These are phyloP conservation scores for Iberis pinnata DNA, from an alignment of 345 rosid species.

Conservation along the genomic window DNA sequence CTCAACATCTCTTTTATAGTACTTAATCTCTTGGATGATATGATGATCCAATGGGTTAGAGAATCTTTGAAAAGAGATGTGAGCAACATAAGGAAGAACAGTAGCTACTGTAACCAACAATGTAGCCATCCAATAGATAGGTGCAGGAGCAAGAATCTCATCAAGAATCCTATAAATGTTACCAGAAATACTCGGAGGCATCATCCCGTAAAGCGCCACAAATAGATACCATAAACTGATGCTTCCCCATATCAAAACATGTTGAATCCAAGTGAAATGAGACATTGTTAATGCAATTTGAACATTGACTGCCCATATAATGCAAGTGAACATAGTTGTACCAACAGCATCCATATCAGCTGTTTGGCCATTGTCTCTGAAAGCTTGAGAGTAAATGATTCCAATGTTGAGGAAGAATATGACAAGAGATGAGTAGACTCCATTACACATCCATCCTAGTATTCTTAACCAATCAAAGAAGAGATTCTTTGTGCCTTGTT, in stretches of 20 bases:
- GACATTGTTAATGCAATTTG: constrained; percentile 87
- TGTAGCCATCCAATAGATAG: constrained; percentile 65
- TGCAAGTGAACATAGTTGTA: constrained; percentile 90
- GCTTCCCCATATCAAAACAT: constrained; percentile 85
- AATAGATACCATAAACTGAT: constrained; percentile 73
- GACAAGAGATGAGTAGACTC: constrained; percentile 60
- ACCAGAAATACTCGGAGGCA: constrained; percentile 50
- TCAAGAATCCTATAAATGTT: constrained; percentile 58
- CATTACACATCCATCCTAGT: constrained; percentile 92
- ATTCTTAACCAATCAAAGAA: constrained; percentile 89
- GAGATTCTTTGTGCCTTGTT: constrained; percentile 84
- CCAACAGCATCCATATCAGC: constrained; percentile 85
- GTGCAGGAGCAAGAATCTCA: constrained; percentile 80
- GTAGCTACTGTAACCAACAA: constrained; percentile 58
- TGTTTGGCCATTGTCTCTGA: constrained; percentile 65
- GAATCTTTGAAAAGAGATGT: constrained; percentile 67
- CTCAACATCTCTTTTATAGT: constrained; percentile 65
- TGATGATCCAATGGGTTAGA: constrained; percentile 89
- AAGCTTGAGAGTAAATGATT: constrained; percentile 64
- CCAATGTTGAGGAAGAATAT: constrained; percentile 68
- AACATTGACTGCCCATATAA: constrained; percentile 80
- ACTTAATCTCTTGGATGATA: constrained; percentile 88
- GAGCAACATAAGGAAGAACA: constrained; percentile 54
- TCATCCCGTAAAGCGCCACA: constrained; percentile 57
- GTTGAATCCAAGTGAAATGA: constrained; percentile 98